Evolutionary conservation across 768 basidiomycete genomes (phyloP), one percentile per base, ranked within the genome.

Genomic region (Coprinopsis marcescibilis): DNA sequence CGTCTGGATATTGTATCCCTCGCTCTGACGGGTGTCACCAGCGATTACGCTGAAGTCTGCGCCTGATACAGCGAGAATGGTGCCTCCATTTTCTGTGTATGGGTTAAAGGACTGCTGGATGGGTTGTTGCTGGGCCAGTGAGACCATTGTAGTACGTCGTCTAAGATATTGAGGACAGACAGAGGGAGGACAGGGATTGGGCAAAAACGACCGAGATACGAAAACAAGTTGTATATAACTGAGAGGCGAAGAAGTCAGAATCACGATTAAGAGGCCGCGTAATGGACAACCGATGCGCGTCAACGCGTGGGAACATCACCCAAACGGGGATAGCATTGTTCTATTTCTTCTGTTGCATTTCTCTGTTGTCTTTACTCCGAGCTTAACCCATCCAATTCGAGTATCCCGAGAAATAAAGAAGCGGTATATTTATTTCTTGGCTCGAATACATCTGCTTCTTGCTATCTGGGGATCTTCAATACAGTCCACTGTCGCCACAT

Each of bases 1-100:
- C 50, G 95, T 96, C 74, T 99, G 95, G 65, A 99, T 99, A 62
- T 73, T 88, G 68, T 89, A 98, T n/a, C 95, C 95, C 63, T 94
- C 89, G 55, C 85, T 91, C 71, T 98, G 96, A 47, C 95, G 73
- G 35, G 95, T 99, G 68, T 99, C 95, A 43, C 93, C 90, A 4
- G 96, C 94, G 58, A 97, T 88, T 62, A 98, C 92, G 50, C 79
- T 78, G 65, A 98, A 98, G 64, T 93, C 89, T 36, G 81, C 78
- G 44, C 95, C 96, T 3, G 94, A 91, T 61, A 98, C 89, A 60
- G 89, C 89, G 57, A 99, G 82, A 67, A 97, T 95, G 15, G 94
- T 93, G 21, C 96, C 95, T 24, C 95, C 95, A 57, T 97, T 97
- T 56, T 91, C 82, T 2, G 83, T 75, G 77, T 96, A 95, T 0